A percentile compares a stretch with the other conserved stretches of the same genome.
Evolutionary conservation across 345 rosid genomes (phyloP).

Genomic region (Durio zibethinus): DNA sequence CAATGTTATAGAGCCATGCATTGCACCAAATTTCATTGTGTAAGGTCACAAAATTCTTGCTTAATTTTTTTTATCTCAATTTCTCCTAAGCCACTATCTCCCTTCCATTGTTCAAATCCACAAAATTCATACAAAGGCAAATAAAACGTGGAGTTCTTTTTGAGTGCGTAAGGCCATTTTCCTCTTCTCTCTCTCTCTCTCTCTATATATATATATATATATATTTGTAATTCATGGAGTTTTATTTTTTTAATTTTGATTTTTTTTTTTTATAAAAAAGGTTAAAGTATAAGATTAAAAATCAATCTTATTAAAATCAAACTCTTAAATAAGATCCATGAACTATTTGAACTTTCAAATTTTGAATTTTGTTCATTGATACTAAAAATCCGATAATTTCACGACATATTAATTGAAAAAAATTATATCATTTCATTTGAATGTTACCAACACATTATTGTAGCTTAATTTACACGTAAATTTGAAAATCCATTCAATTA

Average conservation of each 20-base stretch:
- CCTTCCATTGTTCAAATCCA: background rate
- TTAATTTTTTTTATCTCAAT: background rate
- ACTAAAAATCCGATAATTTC: too few relatives aligned
- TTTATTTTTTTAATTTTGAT: background rate
- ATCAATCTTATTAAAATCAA: too few relatives aligned
- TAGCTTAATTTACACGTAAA: slow-evolving; percentile 6
- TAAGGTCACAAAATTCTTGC: background rate
- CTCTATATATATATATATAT: too few relatives aligned
- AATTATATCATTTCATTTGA: too few relatives aligned
- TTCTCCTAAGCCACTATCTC: background rate
- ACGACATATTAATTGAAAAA: too few relatives aligned
- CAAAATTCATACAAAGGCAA: background rate
- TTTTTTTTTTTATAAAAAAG: too few relatives aligned
- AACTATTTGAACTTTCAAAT: too few relatives aligned
- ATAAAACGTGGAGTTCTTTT: background rate
- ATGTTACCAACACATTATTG: background rate
- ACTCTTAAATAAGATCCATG: too few relatives aligned
- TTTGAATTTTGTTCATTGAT: too few relatives aligned
- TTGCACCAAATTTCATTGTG: background rate
- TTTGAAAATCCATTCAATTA: background rate
- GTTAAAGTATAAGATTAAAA: too few relatives aligned
- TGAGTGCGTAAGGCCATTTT: background rate
- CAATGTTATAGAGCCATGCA: slow-evolving; percentile 1
- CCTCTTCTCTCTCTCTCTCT: background rate
- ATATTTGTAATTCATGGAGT: background rate